phyloP scores from a whole-genome alignment of 768 basidiomycete species.

The Stropharia rugosoannulata region DNA sequence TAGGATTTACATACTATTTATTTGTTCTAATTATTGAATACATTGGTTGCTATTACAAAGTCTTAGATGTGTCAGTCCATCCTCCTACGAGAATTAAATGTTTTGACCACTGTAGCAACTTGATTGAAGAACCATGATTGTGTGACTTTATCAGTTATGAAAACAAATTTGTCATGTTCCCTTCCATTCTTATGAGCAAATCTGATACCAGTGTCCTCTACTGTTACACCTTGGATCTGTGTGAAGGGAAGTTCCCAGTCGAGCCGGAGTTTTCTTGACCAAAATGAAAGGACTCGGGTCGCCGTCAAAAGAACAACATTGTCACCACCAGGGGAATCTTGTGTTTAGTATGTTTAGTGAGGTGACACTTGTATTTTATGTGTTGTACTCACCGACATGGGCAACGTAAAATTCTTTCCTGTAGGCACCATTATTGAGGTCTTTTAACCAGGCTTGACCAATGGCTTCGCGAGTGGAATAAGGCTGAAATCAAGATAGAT shows the following conservation, averaged over 20 bases:
- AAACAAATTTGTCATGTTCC: constrained; percentile 73
- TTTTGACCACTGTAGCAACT: constrained; percentile 72
- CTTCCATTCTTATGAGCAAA: constrained; percentile 79
- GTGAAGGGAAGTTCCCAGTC: constrained; percentile 92
- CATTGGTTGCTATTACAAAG: constrained; percentile 9
- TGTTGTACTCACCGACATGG: constrained; percentile 68
- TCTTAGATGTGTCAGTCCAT: constrained; percentile 43
- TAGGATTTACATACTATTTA: constrained; percentile 15
- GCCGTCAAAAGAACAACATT: constrained; percentile 80
- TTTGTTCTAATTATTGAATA: constrained; percentile 14
- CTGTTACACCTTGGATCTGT: constrained; percentile 82
- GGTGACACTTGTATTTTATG: neutral
- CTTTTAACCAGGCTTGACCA: constrained; percentile 97
- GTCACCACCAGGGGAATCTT: constrained; percentile 78
- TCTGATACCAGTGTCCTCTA: constrained; percentile 89
- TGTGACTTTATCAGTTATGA: constrained; percentile 72
- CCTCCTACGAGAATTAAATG: constrained; percentile 70
- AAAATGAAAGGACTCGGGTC: constrained; percentile 77
- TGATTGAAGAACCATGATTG: constrained; percentile 83
- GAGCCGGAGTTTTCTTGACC: constrained; percentile 79
- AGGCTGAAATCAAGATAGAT: constrained; percentile 47
- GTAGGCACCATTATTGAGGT: constrained; percentile 86
- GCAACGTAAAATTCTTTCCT: constrained; percentile 86
- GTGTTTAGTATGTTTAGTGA: neutral
- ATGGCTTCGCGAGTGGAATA: constrained; percentile 88